Evolutionary conservation across 768 basidiomycete species (phyloP).

Genomic region (Suillus americanus): DNA sequence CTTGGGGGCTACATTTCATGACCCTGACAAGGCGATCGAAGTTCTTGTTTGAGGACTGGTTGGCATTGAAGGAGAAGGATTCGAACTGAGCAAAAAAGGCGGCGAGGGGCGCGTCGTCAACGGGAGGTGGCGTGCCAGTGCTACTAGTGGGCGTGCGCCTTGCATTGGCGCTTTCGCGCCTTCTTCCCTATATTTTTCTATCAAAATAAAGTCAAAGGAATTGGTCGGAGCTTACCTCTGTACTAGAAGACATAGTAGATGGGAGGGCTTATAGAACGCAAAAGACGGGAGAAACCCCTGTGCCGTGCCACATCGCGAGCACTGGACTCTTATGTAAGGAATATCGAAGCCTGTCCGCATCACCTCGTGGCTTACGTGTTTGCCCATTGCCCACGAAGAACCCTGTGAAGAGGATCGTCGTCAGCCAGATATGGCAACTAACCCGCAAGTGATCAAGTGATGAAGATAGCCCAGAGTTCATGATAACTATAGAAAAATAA

Average conservation of each 20-base stretch:
- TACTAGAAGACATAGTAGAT: neutral
- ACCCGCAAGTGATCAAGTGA: neutral
- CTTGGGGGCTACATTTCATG: neutral
- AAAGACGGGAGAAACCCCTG: conserved; percentile 1
- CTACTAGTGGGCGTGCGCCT: neutral
- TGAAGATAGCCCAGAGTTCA: neutral
- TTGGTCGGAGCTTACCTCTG: neutral
- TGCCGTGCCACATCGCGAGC: neutral
- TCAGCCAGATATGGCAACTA: neutral
- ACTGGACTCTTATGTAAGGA: neutral
- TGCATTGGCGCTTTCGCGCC: neutral
- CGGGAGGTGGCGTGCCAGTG: neutral
- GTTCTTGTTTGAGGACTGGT: neutral
- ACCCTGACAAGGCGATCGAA: neutral
- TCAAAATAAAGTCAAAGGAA: neutral
- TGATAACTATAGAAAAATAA: neutral
- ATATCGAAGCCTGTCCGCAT: neutral
- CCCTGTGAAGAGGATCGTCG: neutral
- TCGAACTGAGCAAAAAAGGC: conserved; percentile 3
- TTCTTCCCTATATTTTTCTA: neutral
- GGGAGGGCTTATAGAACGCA: neutral
- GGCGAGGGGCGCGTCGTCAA: neutral
- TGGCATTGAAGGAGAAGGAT: conserved; percentile 1
- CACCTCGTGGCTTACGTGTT: neutral
- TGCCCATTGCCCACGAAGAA: conserved; percentile 2